Percentiles rank a stretch among this genome's conserved stretches.
These are phyloP conservation scores for Leptographium procerum DNA, from an alignment of 2,329 filamentous ascomycete genomes.

Conservation along the genomic window DNA sequence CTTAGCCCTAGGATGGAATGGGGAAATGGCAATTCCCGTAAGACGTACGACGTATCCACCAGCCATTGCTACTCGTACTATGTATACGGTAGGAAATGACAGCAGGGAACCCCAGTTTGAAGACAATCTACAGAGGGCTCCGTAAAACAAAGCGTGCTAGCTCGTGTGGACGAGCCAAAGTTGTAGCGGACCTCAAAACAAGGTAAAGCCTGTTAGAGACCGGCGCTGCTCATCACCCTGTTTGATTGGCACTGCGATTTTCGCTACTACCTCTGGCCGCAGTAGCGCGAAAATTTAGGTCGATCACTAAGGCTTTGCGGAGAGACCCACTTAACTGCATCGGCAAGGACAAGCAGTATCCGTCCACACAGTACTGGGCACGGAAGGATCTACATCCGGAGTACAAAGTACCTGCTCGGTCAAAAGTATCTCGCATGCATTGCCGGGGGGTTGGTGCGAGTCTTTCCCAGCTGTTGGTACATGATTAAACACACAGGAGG, in stretches of 20 bases:
- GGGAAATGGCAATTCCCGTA: neutral
- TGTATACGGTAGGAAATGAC: no score
- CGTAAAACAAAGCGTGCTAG: neutral
- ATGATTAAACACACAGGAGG: neutral
- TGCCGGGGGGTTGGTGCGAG: neutral
- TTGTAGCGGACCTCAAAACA: neutral
- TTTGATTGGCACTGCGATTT: neutral
- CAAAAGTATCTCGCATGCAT: neutral
- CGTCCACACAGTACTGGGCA: neutral
- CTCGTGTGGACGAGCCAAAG: neutral
- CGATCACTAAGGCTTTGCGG: conserved; percentile 2
- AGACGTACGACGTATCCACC: neutral
- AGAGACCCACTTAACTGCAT: conserved; percentile 1
- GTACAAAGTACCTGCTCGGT: neutral
- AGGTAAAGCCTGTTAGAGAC: neutral
- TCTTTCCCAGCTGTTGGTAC: neutral
- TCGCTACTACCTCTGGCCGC: neutral
- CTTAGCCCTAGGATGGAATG: neutral
- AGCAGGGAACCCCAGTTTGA: neutral
- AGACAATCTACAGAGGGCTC: no score
- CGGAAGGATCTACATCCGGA: neutral
- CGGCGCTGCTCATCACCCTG: neutral
- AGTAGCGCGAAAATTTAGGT: neutral
- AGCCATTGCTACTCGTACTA: no score
- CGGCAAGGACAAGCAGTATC: neutral